These are phyloP conservation scores for Bremia lactucae DNA, from an alignment of 352 stramenopile species.

Conservation along the genomic window DNA sequence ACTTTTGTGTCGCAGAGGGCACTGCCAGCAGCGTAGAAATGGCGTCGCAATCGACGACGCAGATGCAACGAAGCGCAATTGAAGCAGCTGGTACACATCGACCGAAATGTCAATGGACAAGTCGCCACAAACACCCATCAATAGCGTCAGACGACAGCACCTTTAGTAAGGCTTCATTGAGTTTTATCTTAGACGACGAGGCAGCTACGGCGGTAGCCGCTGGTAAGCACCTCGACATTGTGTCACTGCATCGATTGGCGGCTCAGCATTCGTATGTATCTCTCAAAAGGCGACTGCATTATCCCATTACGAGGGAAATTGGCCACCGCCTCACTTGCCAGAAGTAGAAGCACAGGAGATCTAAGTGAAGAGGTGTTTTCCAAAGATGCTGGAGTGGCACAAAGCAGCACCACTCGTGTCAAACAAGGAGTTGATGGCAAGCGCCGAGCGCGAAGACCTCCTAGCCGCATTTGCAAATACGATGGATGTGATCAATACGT, in stretches of 20 bases:
- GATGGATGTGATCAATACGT: slow-evolving; percentile 72
- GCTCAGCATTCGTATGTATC: background rate
- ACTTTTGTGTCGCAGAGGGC: slow-evolving; percentile 22
- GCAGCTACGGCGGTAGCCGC: slow-evolving; percentile 14
- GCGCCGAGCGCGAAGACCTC: slow-evolving; percentile 36
- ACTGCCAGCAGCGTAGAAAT: slow-evolving; percentile 4
- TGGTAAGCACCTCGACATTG: slow-evolving; percentile 9
- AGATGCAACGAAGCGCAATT: background rate
- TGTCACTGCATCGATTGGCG: background rate
- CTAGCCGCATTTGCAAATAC: slow-evolving; percentile 61
- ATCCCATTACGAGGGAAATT: slow-evolving; percentile 8
- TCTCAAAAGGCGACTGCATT: slow-evolving; percentile 11
- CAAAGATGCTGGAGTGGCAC: background rate
- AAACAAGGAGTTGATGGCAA: slow-evolving; percentile 34
- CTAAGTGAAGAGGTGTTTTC: too few species aligned
- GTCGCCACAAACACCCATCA: slow-evolving; percentile 9
- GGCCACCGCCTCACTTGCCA: slow-evolving; percentile 13
- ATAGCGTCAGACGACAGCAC: slow-evolving; percentile 11
- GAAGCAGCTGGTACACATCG: slow-evolving; percentile 12
- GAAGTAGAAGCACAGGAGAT: slow-evolving; percentile 25
- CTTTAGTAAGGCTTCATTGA: slow-evolving; percentile 54
- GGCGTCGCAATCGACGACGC: background rate
- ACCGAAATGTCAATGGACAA: slow-evolving; percentile 16
- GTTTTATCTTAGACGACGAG: slow-evolving; percentile 62
- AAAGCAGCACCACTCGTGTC: slow-evolving; percentile 4